phyloP scores from a whole-genome alignment of 805 yeast species.

The Alloascoidea africana region DNA sequence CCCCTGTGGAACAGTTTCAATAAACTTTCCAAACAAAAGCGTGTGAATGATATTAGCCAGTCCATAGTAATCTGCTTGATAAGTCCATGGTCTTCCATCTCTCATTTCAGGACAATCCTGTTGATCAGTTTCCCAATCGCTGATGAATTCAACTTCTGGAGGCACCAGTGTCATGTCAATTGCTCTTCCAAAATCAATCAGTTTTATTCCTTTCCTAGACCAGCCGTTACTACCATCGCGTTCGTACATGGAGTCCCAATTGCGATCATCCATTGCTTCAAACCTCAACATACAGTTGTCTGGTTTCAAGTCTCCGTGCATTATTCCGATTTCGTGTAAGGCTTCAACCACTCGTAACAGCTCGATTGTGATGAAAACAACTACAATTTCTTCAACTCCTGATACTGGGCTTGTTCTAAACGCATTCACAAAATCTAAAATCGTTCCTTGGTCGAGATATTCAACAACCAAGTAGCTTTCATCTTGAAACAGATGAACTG shows the following conservation, averaged over 20 bases:
- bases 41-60: conserved; percentile 61
- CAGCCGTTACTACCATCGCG: conserved; percentile 27
- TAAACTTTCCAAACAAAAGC: conserved; percentile 53
- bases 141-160: conserved; percentile 32
- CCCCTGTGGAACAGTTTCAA: conserved; percentile 25
- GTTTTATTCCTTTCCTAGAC: conserved; percentile 35
- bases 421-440: conserved; percentile 49
- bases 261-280: conserved; percentile 11
- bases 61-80: conserved; percentile 75
- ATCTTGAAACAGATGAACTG: conserved; percentile 41
- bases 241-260: conserved; percentile 7
- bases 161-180: conserved; percentile 52
- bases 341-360: conserved; percentile 40
- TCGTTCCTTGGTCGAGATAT: conserved; percentile 55
- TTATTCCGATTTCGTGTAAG: conserved; percentile 49
- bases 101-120: conserved; percentile 67
- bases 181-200: conserved; percentile 76
- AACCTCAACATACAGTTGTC: conserved; percentile 74
- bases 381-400: conserved; percentile 43
- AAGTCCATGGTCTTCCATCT: conserved; percentile 48
- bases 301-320: conserved; percentile 79
- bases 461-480: conserved; percentile 57
- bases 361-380: conserved; percentile 50
- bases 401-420: conserved; percentile 18
- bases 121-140: conserved; percentile 44